Evolutionary conservation across 2,329 filamentous ascomycete species (phyloP), one percentile per base, ranked within the genome.

Genomic region (Orbilia brochopaga): DNA sequence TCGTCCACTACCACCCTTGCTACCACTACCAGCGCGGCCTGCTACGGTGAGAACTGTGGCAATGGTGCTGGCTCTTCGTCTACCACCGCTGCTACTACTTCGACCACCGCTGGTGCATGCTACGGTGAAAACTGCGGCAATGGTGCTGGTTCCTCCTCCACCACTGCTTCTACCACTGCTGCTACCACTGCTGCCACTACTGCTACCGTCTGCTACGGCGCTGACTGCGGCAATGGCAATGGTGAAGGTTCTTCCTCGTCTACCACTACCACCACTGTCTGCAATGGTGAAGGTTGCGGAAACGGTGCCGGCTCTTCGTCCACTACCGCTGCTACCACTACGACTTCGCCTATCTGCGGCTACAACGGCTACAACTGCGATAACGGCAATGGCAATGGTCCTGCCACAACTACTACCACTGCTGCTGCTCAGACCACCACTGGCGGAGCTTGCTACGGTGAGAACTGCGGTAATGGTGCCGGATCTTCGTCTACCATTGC

Each of bases 151-250:
- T n/a, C n/a, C n/a, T n/a, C n/a, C n/a, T n/a, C n/a, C n/a, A n/a
- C n/a, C n/a, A n/a, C n/a, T n/a, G n/a, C n/a, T n/a, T n/a, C n/a
- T n/a, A n/a, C n/a, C 40, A n/a, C 40, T 17, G n/a, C 15, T 44
- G 17, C 40, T 44, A 44, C 40, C 40, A 10, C 40, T 5, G 5
- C 40, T n/a, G 17, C 40, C 40, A 44, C 35, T 37, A 7, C 40
- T n/a, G 40, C 40, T 50, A 72, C 73, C 13, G 61, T 56, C 1
- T 46, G 57, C 19, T 46, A 69, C 23, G 65, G 64, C 15, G n/a
- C 19, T 8, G 46, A 57, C 10, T n/a, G 44, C 11, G 7, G 35
- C n/a, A 35, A 42, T 27, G 48, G 54, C 13, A 66, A 60, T 55
- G 51, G 65, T 7, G 27, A 35, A 4, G 61, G 50, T 13, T 58